phyloP scores from a whole-genome alignment of 176 grass and related monocot genomes.

The Lolium rigidum region DNA sequence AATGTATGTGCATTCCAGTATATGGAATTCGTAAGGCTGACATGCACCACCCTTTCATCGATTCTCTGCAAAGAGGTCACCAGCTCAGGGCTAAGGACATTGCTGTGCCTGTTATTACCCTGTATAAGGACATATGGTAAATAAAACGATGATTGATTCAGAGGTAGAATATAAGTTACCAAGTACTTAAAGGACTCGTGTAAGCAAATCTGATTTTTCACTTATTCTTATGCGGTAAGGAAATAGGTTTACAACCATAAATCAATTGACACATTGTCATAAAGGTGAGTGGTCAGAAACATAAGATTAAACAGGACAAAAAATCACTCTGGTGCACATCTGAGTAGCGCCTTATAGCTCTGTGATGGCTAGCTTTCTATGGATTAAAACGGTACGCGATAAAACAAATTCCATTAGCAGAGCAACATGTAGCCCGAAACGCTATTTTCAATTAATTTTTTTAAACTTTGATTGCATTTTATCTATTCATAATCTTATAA shows the following conservation, averaged over 20 bases:
- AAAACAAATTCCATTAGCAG: neutral
- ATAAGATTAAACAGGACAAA: neutral
- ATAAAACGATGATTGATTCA: neutral
- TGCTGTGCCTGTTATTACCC: slow-evolving; percentile 77
- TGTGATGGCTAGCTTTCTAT: neutral
- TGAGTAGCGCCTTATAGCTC: neutral
- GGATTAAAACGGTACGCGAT: neutral
- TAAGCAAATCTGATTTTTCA: neutral
- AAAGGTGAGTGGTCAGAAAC: neutral
- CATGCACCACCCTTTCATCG: slow-evolving; percentile 75
- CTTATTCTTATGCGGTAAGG: neutral
- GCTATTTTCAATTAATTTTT: neutral
- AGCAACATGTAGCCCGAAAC: neutral
- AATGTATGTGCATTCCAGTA: slow-evolving; percentile 98
- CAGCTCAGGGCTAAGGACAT: slow-evolving; percentile 76
- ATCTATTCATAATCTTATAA: neutral
- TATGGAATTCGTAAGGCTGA: slow-evolving; percentile 89
- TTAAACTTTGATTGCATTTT: neutral
- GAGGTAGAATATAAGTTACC: neutral
- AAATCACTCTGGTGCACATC: slow-evolving; percentile 1
- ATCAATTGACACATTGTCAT: neutral
- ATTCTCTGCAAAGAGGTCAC: slow-evolving; percentile 82
- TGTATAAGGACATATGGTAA: slow-evolving; percentile 40
- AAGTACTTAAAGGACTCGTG: neutral
- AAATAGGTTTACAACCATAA: no score